Conservation (phyloP, 1,284 basidiomycete genomes). For the Somion occarium region DNA sequence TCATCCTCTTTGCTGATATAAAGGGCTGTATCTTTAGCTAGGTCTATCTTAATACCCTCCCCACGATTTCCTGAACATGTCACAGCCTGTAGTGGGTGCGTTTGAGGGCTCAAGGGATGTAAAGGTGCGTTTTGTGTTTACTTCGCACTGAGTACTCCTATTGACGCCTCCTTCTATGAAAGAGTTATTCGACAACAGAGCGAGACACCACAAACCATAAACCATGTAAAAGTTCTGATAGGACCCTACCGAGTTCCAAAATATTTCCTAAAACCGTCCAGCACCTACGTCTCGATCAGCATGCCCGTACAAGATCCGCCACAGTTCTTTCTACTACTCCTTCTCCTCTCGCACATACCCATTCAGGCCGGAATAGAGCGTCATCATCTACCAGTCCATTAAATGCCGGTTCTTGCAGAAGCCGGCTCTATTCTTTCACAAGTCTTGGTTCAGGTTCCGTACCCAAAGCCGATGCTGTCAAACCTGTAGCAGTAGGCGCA, state of each 20-base stretch:
- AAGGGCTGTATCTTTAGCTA: not conserved
- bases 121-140: too few relatives aligned
- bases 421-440: slow-evolving; percentile 2
- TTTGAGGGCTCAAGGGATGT: too few relatives aligned
- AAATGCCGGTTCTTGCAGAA: not conserved
- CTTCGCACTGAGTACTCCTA: too few relatives aligned
- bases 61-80: not conserved
- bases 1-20: slow-evolving; percentile 5
- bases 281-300: too few relatives aligned
- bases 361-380: not conserved
- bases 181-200: too few relatives aligned
- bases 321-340: not conserved
- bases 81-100: too few relatives aligned
- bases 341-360: not conserved
- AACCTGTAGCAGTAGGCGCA: slow-evolving; percentile 8
- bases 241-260: too few relatives aligned
- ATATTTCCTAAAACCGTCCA: too few relatives aligned
- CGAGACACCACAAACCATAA: too few relatives aligned
- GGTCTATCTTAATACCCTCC: not conserved
- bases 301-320: not conserved
- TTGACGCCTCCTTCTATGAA: too few relatives aligned
- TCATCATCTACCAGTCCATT: not conserved
- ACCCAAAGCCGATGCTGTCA: slow-evolving; percentile 8
- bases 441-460: slow-evolving; percentile 1
- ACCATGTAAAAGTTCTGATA: too few relatives aligned